Evolutionary conservation across 139 green algal genomes (phyloP).

Genomic region (Yamagishiella unicocca): DNA sequence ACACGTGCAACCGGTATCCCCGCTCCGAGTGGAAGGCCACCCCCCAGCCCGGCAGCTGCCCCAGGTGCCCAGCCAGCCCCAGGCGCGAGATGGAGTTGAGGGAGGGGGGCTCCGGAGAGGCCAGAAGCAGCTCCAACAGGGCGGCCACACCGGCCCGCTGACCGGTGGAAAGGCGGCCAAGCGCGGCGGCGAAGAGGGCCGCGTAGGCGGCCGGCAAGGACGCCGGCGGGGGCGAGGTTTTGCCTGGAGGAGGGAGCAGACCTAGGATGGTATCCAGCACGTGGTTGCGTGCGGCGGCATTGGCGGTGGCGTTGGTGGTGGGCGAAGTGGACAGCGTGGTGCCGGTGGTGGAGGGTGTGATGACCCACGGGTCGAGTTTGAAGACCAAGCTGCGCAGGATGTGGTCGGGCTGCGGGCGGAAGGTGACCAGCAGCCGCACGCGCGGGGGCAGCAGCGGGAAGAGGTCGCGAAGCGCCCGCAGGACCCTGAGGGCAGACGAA

Average conservation of each 20-base stretch:
- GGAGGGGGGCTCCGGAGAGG: conserved; percentile 24
- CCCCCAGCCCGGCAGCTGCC: not conserved
- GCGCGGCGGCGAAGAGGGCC: not conserved
- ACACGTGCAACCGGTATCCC: not conserved
- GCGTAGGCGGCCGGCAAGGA: not conserved
- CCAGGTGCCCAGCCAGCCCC: not conserved
- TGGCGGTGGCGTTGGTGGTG: not conserved
- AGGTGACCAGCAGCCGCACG: conserved; percentile 3
- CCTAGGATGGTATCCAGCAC: not conserved
- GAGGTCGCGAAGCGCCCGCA: conserved; percentile 6
- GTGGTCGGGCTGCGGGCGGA: not conserved
- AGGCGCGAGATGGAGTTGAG: not conserved
- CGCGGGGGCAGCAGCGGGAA: not conserved
- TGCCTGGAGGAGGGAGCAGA: not conserved
- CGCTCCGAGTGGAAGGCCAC: not conserved
- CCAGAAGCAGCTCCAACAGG: conserved; percentile 28
- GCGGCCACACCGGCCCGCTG: not conserved
- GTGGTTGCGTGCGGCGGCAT: not conserved
- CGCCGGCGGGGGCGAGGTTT: not conserved
- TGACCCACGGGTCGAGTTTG: not conserved
- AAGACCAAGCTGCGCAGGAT: not conserved
- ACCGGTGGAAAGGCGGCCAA: not conserved
- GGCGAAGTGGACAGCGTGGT: not conserved
- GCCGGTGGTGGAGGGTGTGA: not conserved
- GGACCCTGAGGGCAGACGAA: not conserved